Evolutionary conservation across 345 rosid genomes (phyloP).

Genomic region (Luvunga scandens): DNA sequence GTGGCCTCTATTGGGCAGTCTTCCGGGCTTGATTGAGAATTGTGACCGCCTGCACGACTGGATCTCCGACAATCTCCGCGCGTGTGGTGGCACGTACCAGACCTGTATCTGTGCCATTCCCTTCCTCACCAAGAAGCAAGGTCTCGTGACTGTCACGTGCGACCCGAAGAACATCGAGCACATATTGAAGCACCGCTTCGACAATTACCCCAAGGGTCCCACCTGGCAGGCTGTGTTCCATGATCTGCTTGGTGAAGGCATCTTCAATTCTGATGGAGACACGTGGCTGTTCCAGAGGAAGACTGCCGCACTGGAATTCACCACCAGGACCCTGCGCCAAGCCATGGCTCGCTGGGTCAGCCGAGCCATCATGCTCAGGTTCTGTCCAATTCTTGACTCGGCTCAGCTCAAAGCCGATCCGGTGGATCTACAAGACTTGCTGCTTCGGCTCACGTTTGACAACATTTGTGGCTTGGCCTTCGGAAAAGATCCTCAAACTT

Average conservation of each 20-base stretch:
- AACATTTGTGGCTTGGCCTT: conserved; percentile 93
- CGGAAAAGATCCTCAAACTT: conserved; percentile 91
- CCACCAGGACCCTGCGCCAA: conserved; percentile 93
- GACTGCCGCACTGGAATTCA: conserved; percentile 95
- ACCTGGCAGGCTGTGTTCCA: conserved; percentile 97
- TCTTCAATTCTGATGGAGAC: conserved; percentile 89
- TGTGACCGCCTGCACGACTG: conserved; percentile 93
- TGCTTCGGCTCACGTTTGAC: conserved; percentile 93
- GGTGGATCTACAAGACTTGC: conserved; percentile 79
- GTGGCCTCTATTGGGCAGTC: conserved; percentile 89
- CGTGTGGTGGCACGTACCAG: conserved; percentile 95
- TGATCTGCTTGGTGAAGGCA: conserved; percentile 88
- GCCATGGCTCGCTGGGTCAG: conserved; percentile 98
- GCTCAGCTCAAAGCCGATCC: conserved; percentile 50
- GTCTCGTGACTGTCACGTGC: conserved; percentile 96
- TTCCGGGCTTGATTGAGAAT: conserved; percentile 86
- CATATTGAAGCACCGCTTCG: conserved; percentile 76
- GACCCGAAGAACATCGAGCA: conserved; percentile 89
- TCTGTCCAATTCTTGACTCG: conserved; percentile 63
- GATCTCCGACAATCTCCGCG: conserved; percentile 92
- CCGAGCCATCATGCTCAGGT: conserved; percentile 66
- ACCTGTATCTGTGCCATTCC: conserved; percentile 95
- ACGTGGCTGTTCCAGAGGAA: conserved; percentile 96
- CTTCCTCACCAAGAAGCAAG: conserved; percentile 73
- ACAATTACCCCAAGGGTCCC: conserved; percentile 95